These are phyloP conservation scores for Aspergillus jensenii DNA, from an alignment of 2,329 filamentous ascomycete species.

Conservation along the genomic window DNA sequence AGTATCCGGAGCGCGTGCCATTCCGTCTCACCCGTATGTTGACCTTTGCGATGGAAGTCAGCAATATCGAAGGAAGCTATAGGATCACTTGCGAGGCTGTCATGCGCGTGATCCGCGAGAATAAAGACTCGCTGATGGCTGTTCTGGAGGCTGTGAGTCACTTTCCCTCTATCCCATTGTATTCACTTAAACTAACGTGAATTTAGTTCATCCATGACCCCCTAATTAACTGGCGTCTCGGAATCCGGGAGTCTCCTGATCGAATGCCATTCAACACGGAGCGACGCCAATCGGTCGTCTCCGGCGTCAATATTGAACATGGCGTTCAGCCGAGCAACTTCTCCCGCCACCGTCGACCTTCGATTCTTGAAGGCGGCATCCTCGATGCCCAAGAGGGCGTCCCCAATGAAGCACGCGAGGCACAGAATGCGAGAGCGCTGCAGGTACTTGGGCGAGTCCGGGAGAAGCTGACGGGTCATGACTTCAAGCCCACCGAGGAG, in stretches of 20 bases:
- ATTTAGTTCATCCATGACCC: slow-evolving; percentile 95
- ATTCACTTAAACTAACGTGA: background rate
- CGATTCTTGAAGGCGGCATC: slow-evolving; percentile 62
- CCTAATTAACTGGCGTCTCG: slow-evolving; percentile 93
- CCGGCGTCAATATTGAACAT: slow-evolving; percentile 45
- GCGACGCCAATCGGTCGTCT: slow-evolving; percentile 60
- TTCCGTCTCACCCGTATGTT: slow-evolving; percentile 98
- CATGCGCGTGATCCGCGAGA: slow-evolving; percentile 93
- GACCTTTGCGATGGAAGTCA: slow-evolving; percentile 99
- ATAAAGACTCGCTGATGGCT: slow-evolving; percentile 98
- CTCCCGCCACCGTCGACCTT: slow-evolving; percentile 63
- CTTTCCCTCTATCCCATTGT: background rate
- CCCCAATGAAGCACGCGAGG: slow-evolving; percentile 59
- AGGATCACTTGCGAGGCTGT: slow-evolving; percentile 97
- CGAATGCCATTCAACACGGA: slow-evolving; percentile 61
- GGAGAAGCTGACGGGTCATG: slow-evolving; percentile 90
- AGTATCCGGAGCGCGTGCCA: slow-evolving; percentile 94
- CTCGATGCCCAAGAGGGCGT: slow-evolving; percentile 43
- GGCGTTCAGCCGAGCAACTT: slow-evolving; percentile 67
- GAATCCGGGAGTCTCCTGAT: slow-evolving; percentile 60
- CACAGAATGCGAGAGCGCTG: slow-evolving; percentile 87
- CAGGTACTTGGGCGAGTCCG: slow-evolving; percentile 89
- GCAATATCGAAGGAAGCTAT: slow-evolving; percentile 98
- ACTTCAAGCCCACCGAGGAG: slow-evolving; percentile 86
- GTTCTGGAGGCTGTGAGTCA: slow-evolving; percentile 89